Percentiles rank a stretch among this genome's conserved stretches.
These are phyloP conservation scores for Amanita rimosa DNA, from an alignment of 768 basidiomycete species.

Conservation along the genomic window DNA sequence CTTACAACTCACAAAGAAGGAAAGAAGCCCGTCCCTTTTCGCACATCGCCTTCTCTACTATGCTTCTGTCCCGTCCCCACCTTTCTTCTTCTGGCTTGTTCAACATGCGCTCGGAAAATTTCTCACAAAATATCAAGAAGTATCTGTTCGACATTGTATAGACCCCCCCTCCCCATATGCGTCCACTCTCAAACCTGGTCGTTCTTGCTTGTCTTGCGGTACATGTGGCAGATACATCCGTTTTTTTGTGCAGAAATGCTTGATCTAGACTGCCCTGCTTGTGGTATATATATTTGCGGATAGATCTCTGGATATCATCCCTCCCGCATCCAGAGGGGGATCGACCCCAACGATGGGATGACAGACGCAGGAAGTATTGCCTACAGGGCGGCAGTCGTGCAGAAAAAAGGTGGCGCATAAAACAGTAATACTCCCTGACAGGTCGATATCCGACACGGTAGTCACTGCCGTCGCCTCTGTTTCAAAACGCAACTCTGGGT, in stretches of 20 bases:
- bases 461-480: slow-evolving; percentile 28
- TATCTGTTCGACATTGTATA: neutral
- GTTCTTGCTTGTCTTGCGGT: neutral
- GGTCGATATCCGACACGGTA: slow-evolving; percentile 22
- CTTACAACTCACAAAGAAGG: too few relatives aligned
- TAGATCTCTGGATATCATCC: neutral
- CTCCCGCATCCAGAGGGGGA: neutral
- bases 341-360: neutral
- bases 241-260: too few relatives aligned
- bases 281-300: neutral
- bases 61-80: too few relatives aligned
- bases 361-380: slow-evolving; percentile 25
- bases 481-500: slow-evolving; percentile 2
- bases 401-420: slow-evolving; percentile 27
- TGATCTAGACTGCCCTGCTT: too few relatives aligned
- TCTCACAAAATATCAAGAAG: neutral
- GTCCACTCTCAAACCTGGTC: neutral
- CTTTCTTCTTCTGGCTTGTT: neutral
- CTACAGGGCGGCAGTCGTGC: slow-evolving; percentile 21
- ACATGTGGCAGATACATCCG: neutral
- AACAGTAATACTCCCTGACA: slow-evolving; percentile 19
- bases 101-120: neutral
- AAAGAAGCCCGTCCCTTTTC: too few relatives aligned
- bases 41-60: too few relatives aligned
- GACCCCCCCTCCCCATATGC: neutral